Conservation (phyloP, 306 rosid species). For the Prunus mongolica region DNA sequence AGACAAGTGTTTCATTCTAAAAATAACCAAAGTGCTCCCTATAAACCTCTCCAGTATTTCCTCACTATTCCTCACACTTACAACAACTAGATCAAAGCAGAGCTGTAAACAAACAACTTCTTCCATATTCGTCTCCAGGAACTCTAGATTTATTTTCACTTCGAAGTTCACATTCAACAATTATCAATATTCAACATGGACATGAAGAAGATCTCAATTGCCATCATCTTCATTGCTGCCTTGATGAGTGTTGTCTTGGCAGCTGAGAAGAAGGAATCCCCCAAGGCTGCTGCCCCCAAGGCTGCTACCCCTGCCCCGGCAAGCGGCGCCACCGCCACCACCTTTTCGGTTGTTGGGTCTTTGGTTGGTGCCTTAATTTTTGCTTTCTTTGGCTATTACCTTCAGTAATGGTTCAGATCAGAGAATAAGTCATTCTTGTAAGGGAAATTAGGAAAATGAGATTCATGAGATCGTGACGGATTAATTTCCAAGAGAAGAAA, state of each 20-base stretch:
- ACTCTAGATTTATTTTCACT: too few relatives aligned
- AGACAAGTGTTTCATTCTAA: not conserved
- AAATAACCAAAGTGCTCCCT: not conserved
- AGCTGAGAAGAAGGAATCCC: not conserved
- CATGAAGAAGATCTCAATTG: conserved; percentile 20
- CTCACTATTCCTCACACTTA: too few relatives aligned
- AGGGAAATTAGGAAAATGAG: not conserved
- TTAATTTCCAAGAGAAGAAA: too few relatives aligned
- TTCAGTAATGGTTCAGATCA: conserved; percentile 3
- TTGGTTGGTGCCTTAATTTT: conserved; percentile 50
- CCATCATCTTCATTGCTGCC: conserved; percentile 22
- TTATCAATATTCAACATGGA: not conserved
- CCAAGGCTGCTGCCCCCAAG: conserved; percentile 29
- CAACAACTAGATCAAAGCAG: too few relatives aligned
- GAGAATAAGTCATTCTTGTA: not conserved
- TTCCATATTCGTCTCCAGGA: too few relatives aligned
- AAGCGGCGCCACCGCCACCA: conserved; percentile 30
- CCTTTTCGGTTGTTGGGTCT: conserved; percentile 44
- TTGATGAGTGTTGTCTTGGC: conserved; percentile 1
- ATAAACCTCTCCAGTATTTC: not conserved
- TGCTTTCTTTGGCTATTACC: conserved; percentile 42
- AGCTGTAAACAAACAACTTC: too few relatives aligned
- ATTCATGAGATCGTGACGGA: not conserved
- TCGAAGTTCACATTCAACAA: not conserved
- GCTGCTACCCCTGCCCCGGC: conserved; percentile 35